Percentiles rank a stretch among this genome's conserved stretches.
phyloP scores from a whole-genome alignment of 257 asterid species.

The Voacanga thouarsii region DNA sequence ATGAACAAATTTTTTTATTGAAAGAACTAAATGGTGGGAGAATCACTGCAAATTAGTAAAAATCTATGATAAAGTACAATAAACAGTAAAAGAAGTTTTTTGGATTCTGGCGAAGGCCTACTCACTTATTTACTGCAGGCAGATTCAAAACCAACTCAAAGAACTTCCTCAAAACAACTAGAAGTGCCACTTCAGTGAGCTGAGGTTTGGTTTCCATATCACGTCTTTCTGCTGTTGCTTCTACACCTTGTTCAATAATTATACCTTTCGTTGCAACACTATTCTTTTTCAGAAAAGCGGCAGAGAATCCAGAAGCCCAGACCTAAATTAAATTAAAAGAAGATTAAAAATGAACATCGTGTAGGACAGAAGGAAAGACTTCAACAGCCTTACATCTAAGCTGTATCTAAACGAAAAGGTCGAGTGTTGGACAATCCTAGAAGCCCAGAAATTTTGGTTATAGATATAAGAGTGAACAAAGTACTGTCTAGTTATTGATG shows the following conservation, averaged over 20 bases:
- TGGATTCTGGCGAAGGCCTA: background rate
- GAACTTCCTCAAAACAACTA: slow-evolving; percentile 61
- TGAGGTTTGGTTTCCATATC: slow-evolving; percentile 63
- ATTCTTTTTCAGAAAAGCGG: slow-evolving; percentile 81
- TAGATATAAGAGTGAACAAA: background rate
- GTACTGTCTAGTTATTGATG: background rate
- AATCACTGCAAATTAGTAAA: background rate
- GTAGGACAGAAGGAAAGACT: background rate
- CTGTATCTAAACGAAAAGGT: background rate
- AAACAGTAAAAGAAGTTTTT: background rate
- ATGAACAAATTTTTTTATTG: background rate
- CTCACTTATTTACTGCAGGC: slow-evolving; percentile 75
- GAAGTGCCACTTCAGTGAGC: slow-evolving; percentile 62
- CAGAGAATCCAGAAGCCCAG: slow-evolving; percentile 92
- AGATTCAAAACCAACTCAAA: slow-evolving; percentile 70
- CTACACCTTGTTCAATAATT: slow-evolving; percentile 26
- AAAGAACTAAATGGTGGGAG: too few relatives aligned
- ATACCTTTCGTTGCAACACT: slow-evolving; percentile 73
- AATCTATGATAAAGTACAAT: background rate
- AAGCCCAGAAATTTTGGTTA: background rate
- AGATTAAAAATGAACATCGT: background rate
- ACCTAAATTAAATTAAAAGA: slow-evolving; percentile 43
- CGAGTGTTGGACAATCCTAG: background rate
- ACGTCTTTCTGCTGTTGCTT: slow-evolving; percentile 41
- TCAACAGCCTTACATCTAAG: background rate